A percentile compares a stretch with the other conserved stretches of the same genome.
Evolutionary conservation across 2,329 filamentous ascomycete genomes (phyloP).

Genomic region (Calycina herbarum): DNA sequence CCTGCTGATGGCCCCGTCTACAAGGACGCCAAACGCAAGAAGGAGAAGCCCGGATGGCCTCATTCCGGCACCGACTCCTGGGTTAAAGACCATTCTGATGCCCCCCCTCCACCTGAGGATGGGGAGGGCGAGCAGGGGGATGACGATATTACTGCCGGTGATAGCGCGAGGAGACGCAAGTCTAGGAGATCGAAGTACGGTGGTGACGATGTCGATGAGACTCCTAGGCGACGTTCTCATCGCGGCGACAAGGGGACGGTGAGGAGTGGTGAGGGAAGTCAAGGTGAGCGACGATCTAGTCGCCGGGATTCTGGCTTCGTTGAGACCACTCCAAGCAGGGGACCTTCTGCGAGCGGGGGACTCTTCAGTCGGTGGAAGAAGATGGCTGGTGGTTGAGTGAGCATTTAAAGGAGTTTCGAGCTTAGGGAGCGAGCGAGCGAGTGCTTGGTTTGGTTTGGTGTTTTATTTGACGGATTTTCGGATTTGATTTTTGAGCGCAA

Average conservation of each 20-base stretch:
- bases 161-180: slow-evolving; percentile 33
- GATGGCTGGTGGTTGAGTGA: slow-evolving; percentile 25
- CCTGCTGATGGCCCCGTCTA: slow-evolving; percentile 33
- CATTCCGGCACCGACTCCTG: slow-evolving; percentile 65
- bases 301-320: slow-evolving; percentile 32
- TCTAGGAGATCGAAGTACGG: slow-evolving; percentile 32
- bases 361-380: slow-evolving; percentile 42
- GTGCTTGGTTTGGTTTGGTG: too few relatives aligned
- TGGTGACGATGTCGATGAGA: slow-evolving; percentile 33
- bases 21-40: slow-evolving; percentile 31
- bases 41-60: slow-evolving; percentile 51
- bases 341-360: slow-evolving; percentile 68
- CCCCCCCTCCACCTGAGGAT: slow-evolving; percentile 56
- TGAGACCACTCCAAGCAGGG: slow-evolving; percentile 48
- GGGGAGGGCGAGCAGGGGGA: slow-evolving; percentile 25
- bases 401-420: slow-evolving; percentile 15
- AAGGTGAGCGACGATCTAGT: slow-evolving; percentile 33
- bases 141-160: slow-evolving; percentile 19
- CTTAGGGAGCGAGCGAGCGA: background rate
- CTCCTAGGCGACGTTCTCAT: slow-evolving; percentile 33
- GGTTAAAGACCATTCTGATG: slow-evolving; percentile 65
- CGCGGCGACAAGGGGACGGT: slow-evolving; percentile 29
- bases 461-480: too few relatives aligned
- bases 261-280: slow-evolving; percentile 37
- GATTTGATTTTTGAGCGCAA: too few relatives aligned